Conservation (phyloP, 306 rosid genomes). For the Abrus pulchellus region DNA sequence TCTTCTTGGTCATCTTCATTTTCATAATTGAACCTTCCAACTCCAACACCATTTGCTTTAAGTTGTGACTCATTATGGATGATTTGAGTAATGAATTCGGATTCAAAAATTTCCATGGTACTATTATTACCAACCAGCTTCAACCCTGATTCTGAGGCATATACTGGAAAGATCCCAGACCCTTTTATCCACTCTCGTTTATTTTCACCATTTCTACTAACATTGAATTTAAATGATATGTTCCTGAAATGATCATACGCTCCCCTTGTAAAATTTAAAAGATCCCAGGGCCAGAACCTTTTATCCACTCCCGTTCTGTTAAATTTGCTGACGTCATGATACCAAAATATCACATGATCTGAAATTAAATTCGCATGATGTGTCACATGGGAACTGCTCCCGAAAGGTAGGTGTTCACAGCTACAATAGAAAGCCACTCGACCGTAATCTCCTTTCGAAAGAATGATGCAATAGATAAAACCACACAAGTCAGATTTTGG, state of each 20-base stretch:
- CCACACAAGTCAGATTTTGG: neutral
- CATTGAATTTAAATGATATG: neutral
- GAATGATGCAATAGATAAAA: constrained; percentile 28
- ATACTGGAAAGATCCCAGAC: constrained; percentile 9
- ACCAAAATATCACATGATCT: neutral
- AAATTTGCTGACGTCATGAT: neutral
- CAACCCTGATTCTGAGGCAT: neutral
- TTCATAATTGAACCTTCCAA: no score
- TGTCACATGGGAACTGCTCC: no score
- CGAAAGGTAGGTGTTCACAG: no score
- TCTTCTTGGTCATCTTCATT: no score
- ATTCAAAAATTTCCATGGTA: no score
- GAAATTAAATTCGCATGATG: neutral
- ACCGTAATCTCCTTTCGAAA: neutral
- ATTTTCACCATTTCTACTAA: no score
- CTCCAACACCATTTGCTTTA: no score
- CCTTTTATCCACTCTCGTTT: neutral
- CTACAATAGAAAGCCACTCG: no score
- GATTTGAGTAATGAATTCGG: no score
- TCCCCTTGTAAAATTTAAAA: neutral
- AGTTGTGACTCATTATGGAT: no score
- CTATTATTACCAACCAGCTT: no score
- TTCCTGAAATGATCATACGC: neutral
- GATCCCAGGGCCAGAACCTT: no score
- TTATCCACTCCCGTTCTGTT: neutral